phyloP scores from a whole-genome alignment of 2,329 filamentous ascomycete species.

The Microthyrium microscopicum region DNA sequence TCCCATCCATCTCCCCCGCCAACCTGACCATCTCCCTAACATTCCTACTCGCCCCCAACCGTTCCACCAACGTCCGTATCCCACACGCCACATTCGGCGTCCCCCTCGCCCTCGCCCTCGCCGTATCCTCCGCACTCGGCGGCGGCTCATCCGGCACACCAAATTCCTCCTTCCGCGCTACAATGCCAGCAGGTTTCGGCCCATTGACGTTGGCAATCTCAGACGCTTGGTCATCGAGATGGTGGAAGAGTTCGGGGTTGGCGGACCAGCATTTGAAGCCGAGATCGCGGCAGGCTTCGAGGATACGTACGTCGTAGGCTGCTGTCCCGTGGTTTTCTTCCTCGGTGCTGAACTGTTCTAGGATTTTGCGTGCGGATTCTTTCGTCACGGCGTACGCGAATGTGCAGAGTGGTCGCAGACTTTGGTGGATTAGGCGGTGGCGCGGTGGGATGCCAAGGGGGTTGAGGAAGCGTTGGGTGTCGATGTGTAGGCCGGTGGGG shows the following conservation, averaged over 20 bases:
- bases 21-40: too few species aligned
- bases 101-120: too few species aligned
- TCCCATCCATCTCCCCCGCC: too few species aligned
- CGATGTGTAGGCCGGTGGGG: slow-evolving; percentile 14
- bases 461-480: slow-evolving; percentile 17
- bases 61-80: too few species aligned
- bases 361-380: slow-evolving; percentile 16
- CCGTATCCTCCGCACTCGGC: too few species aligned
- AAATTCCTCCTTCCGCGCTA: too few species aligned
- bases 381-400: slow-evolving; percentile 24
- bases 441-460: slow-evolving; percentile 17
- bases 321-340: slow-evolving; percentile 14
- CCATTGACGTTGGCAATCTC: slow-evolving; percentile 17
- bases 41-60: too few species aligned
- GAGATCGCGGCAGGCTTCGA: slow-evolving; percentile 21
- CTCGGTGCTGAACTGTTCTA: slow-evolving; percentile 13
- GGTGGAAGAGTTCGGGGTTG: slow-evolving; percentile 25
- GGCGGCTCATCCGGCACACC: too few species aligned
- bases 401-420: slow-evolving; percentile 21
- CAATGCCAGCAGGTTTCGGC: neutral
- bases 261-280: slow-evolving; percentile 20
- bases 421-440: slow-evolving; percentile 15
- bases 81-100: too few species aligned
- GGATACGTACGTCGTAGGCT: slow-evolving; percentile 23
- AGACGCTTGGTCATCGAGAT: slow-evolving; percentile 14